A percentile compares a stretch with the other conserved stretches of the same genome.
phyloP scores from a whole-genome alignment of 352 stramenopile genomes.

The Pythium plurisporium region DNA sequence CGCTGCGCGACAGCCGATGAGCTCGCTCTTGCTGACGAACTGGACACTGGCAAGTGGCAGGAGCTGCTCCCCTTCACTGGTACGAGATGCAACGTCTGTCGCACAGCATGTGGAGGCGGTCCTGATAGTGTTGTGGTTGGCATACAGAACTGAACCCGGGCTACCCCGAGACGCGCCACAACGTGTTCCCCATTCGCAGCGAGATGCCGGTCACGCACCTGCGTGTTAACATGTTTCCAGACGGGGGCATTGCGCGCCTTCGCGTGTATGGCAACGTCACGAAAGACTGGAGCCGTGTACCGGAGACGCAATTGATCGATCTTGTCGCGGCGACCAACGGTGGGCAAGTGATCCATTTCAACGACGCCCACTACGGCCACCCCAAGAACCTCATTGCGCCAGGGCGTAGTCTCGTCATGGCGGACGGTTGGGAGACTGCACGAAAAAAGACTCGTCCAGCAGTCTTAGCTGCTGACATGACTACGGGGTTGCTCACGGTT shows the following conservation, averaged over 20 bases:
- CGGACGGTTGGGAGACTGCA: slow-evolving; percentile 93
- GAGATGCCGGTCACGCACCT: slow-evolving; percentile 81
- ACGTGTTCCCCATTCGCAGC: slow-evolving; percentile 62
- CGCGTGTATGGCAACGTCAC: slow-evolving; percentile 72
- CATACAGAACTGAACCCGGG: slow-evolving; percentile 50
- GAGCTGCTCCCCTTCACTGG: slow-evolving; percentile 55
- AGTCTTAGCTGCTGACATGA: slow-evolving; percentile 47
- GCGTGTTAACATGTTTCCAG: slow-evolving; percentile 91
- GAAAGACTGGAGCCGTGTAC: slow-evolving; percentile 58
- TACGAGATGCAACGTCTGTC: too few species aligned
- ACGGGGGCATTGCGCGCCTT: slow-evolving; percentile 90
- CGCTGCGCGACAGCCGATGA: slow-evolving; percentile 39
- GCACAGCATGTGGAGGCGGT: too few species aligned
- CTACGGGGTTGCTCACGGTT: slow-evolving; percentile 49
- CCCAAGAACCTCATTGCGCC: slow-evolving; percentile 90
- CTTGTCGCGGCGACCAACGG: slow-evolving; percentile 83
- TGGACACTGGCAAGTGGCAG: slow-evolving; percentile 51
- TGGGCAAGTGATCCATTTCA: slow-evolving; percentile 85
- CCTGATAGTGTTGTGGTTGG: too few species aligned
- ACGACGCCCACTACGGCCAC: slow-evolving; percentile 93
- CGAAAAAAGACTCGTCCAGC: slow-evolving; percentile 83
- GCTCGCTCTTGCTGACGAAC: slow-evolving; percentile 37
- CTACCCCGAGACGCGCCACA: slow-evolving; percentile 84
- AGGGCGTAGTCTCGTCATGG: slow-evolving; percentile 88
- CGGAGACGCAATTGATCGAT: slow-evolving; percentile 60